phyloP scores from a whole-genome alignment of 441 rosid species.

The Euphorbia celastroides region DNA sequence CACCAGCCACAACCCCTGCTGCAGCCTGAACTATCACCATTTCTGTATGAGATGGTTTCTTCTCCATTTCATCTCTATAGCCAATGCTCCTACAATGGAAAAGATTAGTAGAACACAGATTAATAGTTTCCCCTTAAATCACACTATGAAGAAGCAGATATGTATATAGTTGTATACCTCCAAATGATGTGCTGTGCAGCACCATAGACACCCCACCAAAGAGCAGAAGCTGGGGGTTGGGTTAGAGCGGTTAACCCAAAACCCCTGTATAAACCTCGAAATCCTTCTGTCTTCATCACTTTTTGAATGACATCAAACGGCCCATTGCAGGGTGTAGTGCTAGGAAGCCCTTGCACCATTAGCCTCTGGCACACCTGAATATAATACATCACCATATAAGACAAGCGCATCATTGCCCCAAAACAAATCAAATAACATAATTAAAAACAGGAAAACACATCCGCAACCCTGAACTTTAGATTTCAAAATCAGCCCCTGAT shows the following conservation, averaged over 20 bases:
- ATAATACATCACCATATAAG: neutral
- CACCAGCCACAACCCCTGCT: conserved; percentile 61
- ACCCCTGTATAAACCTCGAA: conserved; percentile 62
- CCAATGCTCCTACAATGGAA: conserved; percentile 44
- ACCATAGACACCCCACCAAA: conserved; percentile 74
- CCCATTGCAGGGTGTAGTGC: conserved; percentile 36
- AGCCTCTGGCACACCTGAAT: conserved; percentile 49
- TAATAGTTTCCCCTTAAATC: neutral
- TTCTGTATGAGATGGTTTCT: conserved; percentile 57
- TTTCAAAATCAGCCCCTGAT: no score
- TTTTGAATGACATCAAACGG: conserved; percentile 42
- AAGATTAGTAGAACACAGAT: neutral
- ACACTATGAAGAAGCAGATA: neutral
- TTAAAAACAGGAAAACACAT: neutral
- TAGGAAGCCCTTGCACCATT: conserved; percentile 63
- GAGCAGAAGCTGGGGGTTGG: conserved; percentile 57
- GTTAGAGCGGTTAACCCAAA: conserved; percentile 52
- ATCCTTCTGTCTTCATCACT: conserved; percentile 41
- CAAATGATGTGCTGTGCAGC: conserved; percentile 55
- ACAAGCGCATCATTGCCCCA: neutral
- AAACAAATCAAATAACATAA: neutral
- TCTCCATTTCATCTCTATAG: conserved; percentile 37
- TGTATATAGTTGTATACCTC: conserved; percentile 39
- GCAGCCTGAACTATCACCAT: conserved; percentile 59
- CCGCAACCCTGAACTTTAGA: neutral